These are phyloP conservation scores for Phytophthora meadii DNA, from an alignment of 352 stramenopile species.

Conservation along the genomic window DNA sequence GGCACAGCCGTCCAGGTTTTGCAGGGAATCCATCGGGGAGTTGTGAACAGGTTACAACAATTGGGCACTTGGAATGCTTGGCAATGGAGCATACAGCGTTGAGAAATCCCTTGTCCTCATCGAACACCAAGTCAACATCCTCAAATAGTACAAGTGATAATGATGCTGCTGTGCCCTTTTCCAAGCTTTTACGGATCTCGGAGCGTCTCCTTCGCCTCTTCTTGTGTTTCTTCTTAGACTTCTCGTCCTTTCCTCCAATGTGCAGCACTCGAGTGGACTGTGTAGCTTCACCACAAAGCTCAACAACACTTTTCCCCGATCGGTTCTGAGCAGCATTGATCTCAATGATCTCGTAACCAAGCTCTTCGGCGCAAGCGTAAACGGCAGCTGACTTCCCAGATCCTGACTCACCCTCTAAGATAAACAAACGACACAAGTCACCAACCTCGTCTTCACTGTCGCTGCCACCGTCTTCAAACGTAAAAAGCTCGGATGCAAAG, in stretches of 20 bases:
- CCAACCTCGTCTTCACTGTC: conserved; percentile 64
- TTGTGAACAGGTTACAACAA: conserved; percentile 73
- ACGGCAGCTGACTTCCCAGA: conserved; percentile 82
- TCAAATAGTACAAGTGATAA: conserved; percentile 88
- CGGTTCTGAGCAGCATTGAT: conserved; percentile 85
- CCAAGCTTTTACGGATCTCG: conserved; percentile 47
- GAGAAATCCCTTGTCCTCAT: conserved; percentile 84
- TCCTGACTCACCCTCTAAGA: conserved; percentile 76
- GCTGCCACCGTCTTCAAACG: conserved; percentile 66
- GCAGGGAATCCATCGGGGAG: conserved; percentile 69
- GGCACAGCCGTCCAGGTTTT: conserved; percentile 49
- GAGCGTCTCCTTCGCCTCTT: conserved; percentile 47
- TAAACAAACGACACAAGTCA: conserved; percentile 72
- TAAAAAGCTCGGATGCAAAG: conserved; percentile 71
- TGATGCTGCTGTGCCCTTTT: conserved; percentile 45
- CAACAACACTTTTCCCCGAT: conserved; percentile 69
- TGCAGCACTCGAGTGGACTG: conserved; percentile 83
- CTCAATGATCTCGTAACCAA: conserved; percentile 87
- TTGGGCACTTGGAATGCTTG: conserved; percentile 82
- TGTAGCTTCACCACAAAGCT: conserved; percentile 84
- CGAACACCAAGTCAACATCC: conserved; percentile 84
- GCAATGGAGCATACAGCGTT: conserved; percentile 76
- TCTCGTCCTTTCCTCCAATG: conserved; percentile 43
- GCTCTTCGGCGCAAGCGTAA: conserved; percentile 80
- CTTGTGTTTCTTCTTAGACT: conserved; percentile 56